Evolutionary conservation across 2,329 filamentous ascomycete species (phyloP).

Genomic region (Colletotrichum sp.): DNA sequence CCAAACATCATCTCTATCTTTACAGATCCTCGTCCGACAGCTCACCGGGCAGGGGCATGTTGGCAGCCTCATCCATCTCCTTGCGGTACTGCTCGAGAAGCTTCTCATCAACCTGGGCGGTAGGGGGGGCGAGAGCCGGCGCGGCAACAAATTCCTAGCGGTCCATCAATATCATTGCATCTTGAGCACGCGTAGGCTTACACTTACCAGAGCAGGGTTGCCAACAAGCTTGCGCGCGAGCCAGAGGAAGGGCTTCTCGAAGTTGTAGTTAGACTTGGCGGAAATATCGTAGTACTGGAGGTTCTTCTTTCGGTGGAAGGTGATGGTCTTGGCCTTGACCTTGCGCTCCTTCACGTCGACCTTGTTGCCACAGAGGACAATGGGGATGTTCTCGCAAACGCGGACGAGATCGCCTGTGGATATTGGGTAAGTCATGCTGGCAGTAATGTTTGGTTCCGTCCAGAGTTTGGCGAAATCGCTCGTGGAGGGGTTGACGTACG

Average conservation of each 20-base stretch:
- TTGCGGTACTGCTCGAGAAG: constrained; percentile 82
- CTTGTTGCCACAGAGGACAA: constrained; percentile 99
- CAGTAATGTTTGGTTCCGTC: background rate
- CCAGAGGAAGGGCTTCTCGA: constrained; percentile 99
- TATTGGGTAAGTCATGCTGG: background rate
- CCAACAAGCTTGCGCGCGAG: constrained; percentile 97
- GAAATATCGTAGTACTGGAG: constrained; percentile 99
- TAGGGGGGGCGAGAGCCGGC: constrained; percentile 91
- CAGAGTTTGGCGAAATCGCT: background rate
- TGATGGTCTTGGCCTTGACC: constrained; percentile 99
- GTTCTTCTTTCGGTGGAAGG: constrained; percentile 99
- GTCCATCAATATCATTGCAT: background rate
- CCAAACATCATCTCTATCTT: constrained; percentile 29
- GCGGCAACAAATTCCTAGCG: constrained; percentile 92
- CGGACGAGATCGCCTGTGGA: constrained; percentile 89
- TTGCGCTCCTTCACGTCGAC: constrained; percentile 99
- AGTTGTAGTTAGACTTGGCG: constrained; percentile 99
- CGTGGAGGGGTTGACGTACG: constrained; percentile 66
- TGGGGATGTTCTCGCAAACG: constrained; percentile 99
- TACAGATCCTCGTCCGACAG: constrained; percentile 78
- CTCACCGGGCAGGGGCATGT: constrained; percentile 91
- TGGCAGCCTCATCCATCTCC: constrained; percentile 85
- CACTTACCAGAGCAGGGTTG: constrained; percentile 81
- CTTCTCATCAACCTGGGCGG: constrained; percentile 84
- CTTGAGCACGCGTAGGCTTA: constrained; percentile 29